Conservation (phyloP, 352 stramenopile species). For the Pythium dissimile region DNA sequence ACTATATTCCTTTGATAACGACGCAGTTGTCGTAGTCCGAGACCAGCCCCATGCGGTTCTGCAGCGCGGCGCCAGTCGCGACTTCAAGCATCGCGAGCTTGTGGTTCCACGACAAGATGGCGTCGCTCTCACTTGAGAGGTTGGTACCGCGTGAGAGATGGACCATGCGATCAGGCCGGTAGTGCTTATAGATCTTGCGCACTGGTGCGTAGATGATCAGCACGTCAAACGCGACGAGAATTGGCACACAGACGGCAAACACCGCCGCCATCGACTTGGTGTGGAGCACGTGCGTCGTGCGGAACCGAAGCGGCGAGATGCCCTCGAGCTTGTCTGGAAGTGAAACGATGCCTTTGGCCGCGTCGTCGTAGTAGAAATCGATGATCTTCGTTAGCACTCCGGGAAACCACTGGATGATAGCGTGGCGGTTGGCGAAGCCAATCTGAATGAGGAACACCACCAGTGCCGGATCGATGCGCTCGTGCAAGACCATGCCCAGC, state of each 20-base stretch:
- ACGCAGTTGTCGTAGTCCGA: slow-evolving; percentile 24
- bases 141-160: not conserved
- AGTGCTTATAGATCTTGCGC: slow-evolving; percentile 8
- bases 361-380: not conserved
- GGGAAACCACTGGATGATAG: slow-evolving; percentile 7
- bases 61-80: slow-evolving; percentile 15
- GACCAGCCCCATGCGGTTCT: slow-evolving; percentile 13
- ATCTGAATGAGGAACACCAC: slow-evolving; percentile 11
- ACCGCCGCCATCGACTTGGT: not conserved
- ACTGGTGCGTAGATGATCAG: slow-evolving; percentile 1
- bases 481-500: slow-evolving; percentile 3
- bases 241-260: not conserved
- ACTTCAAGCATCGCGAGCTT: slow-evolving; percentile 19
- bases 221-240: slow-evolving; percentile 11
- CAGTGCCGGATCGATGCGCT: slow-evolving; percentile 18
- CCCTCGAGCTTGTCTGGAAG: not conserved
- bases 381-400: not conserved
- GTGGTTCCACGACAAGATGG: slow-evolving; percentile 2
- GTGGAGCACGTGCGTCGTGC: slow-evolving; percentile 10
- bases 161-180: not conserved
- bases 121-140: not conserved
- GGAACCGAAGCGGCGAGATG: slow-evolving; percentile 10
- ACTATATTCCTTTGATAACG: slow-evolving; percentile 25
- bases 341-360: not conserved
- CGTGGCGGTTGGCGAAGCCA: slow-evolving; percentile 1